phyloP scores from a whole-genome alignment of 1,284 basidiomycete species.

The Irpex lacteus region DNA sequence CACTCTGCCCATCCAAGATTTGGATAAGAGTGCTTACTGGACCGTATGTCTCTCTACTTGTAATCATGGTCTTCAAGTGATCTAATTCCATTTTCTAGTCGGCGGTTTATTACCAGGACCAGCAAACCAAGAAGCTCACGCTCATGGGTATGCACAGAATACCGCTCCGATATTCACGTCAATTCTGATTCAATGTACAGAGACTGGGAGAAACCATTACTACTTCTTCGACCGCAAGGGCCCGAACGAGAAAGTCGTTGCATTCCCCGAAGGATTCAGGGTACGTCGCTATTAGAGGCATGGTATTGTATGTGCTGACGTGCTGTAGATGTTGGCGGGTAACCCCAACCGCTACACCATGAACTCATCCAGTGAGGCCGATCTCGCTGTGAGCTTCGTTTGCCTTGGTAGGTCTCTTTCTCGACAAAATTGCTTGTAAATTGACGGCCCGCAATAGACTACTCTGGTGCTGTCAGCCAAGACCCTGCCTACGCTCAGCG shows the following conservation, averaged over 20 bases:
- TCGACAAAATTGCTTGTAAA: too few relatives aligned
- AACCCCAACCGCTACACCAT: slow-evolving; percentile 33
- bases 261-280: slow-evolving; percentile 28
- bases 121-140: slow-evolving; percentile 19
- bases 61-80: neutral
- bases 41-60: slow-evolving; percentile 17
- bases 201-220: slow-evolving; percentile 26
- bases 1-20: slow-evolving; percentile 23
- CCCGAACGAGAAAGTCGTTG: slow-evolving; percentile 22
- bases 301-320: neutral
- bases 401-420: slow-evolving; percentile 28
- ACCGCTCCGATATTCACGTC: neutral
- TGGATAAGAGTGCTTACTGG: slow-evolving; percentile 30
- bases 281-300: slow-evolving; percentile 6
- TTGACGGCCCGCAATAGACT: slow-evolving; percentile 21
- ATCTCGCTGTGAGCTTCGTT: slow-evolving; percentile 39
- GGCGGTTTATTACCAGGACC: slow-evolving; percentile 23
- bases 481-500: slow-evolving; percentile 26
- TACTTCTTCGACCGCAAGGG: slow-evolving; percentile 24
- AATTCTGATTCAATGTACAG: slow-evolving; percentile 4
- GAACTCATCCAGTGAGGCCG: slow-evolving; percentile 33
- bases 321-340: slow-evolving; percentile 38
- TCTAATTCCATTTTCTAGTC: slow-evolving; percentile 15
- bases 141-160: slow-evolving; percentile 20
- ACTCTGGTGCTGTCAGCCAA: slow-evolving; percentile 26